Evolutionary conservation across 768 basidiomycete genomes (phyloP), one percentile per base, ranked within the genome.

Genomic region (Phallus indusiatus): DNA sequence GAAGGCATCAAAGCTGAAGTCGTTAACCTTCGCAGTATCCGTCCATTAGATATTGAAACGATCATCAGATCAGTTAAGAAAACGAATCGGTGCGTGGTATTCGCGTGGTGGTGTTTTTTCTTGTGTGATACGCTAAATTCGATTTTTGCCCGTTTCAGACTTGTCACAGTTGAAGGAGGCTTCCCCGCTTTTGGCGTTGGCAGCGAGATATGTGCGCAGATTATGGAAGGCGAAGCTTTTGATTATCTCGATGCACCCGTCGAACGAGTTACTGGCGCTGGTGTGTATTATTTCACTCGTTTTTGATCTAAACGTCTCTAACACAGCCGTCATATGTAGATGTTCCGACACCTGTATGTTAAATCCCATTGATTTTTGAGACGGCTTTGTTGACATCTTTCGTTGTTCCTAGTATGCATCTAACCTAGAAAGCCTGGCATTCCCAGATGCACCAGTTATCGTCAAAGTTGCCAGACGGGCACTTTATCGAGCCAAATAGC

Each of bases 101-200:
- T 2, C 34, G 33, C 28, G 57, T 28, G 24, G 46, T 56, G 16
- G 1, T 1, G 20, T 21, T 21, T 48, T 60, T 55, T n/a, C 24
- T 17, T 12, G 42, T n/a, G n/a, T n/a, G n/a, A n/a, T n/a, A n/a
- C n/a, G 21, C 46, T 51, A 4, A 22, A 11, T 36, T 37, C 33
- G 28, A 5, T 58, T 49, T 58, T 59, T 6, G 51, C 21, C 36
- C 7, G 55, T 34, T 61, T 24, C 63, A 94, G 91, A 59, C 81
- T 99, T 63, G 78, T 99, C 56, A 90, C 89, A 59, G 94, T 93
- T 54, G 96, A 99, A 74, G 95, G 95, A 73, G 96, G 96, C 42
- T 99, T 96, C 92, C 96, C 96, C 42, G 86, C 82, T 53, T 98
- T 97, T 72, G 93, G 96, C 76, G 95, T 99, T 57, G 96, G 96